Evolutionary conservation across 1,284 basidiomycete species (phyloP).

Genomic region (Tremellales sp.): DNA sequence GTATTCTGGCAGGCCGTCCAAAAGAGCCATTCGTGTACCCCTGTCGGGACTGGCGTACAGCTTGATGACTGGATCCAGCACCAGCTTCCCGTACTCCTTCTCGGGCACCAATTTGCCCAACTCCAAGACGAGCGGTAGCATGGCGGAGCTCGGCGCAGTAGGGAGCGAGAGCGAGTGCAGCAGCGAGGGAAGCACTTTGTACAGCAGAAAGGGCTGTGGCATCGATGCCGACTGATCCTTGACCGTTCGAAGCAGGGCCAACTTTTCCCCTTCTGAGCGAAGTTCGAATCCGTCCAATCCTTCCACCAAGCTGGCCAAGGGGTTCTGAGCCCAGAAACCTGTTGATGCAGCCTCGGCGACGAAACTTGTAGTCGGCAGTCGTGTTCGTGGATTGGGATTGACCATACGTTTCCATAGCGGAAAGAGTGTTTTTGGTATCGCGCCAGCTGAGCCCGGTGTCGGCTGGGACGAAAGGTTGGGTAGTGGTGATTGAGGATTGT

Average conservation of each 20-base stretch:
- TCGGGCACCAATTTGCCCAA: constrained; percentile 69
- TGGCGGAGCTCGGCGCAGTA: constrained; percentile 70
- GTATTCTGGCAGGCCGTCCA: constrained; percentile 81
- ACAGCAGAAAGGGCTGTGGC: constrained; percentile 79
- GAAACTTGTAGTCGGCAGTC: constrained; percentile 72
- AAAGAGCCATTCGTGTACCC: constrained; percentile 85
- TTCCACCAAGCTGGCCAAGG: constrained; percentile 76
- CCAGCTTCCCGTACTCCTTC: constrained; percentile 65
- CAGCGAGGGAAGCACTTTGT: constrained; percentile 82
- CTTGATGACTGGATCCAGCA: constrained; percentile 75
- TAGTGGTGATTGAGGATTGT: constrained; percentile 72
- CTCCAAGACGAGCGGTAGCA: constrained; percentile 75
- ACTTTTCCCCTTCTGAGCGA: constrained; percentile 76
- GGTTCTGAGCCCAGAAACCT: constrained; percentile 83
- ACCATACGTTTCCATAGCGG: constrained; percentile 79
- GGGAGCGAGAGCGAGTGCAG: constrained; percentile 79
- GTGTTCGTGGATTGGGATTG: constrained; percentile 76
- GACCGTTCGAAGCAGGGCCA: constrained; percentile 68
- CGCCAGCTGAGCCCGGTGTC: constrained; percentile 65
- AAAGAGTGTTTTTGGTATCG: constrained; percentile 73
- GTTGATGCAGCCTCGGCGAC: constrained; percentile 66
- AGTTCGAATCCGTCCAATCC: constrained; percentile 85
- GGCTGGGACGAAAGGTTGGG: constrained; percentile 65
- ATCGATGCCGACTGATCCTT: constrained; percentile 76
- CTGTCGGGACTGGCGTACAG: constrained; percentile 84